phyloP scores from a whole-genome alignment of 2,329 filamentous ascomycete species.

The Ascocoryne sarcoides region DNA sequence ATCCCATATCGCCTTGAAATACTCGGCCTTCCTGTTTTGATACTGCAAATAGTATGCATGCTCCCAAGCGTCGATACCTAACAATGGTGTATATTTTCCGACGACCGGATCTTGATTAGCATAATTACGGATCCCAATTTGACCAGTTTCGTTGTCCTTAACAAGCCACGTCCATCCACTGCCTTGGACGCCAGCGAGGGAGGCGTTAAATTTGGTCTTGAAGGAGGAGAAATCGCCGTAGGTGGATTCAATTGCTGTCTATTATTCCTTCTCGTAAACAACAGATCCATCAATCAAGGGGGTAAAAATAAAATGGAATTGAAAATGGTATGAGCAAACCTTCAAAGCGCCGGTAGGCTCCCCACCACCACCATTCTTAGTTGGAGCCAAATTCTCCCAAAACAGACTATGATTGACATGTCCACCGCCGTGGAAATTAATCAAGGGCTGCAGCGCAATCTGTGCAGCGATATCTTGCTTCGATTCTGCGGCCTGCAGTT shows the following conservation, averaged over 20 bases:
- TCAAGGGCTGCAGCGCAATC: slow-evolving; percentile 46
- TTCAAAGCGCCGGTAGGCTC: slow-evolving; percentile 43
- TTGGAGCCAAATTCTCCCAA: slow-evolving; percentile 62
- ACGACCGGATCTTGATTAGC: slow-evolving; percentile 86
- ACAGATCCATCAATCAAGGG: no score
- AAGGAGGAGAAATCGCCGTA: slow-evolving; percentile 45
- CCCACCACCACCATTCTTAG: slow-evolving; percentile 54
- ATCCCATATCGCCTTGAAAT: slow-evolving; percentile 69
- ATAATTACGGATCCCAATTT: slow-evolving; percentile 57
- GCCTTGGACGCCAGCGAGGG: slow-evolving; percentile 51
- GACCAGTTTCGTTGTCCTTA: slow-evolving; percentile 44
- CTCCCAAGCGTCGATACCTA: slow-evolving; percentile 95
- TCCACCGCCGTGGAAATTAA: slow-evolving; percentile 61
- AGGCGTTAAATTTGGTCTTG: slow-evolving; percentile 49
- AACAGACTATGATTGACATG: slow-evolving; percentile 61
- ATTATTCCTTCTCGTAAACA: no score
- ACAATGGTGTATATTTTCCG: slow-evolving; percentile 70
- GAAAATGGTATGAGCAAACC: slow-evolving; percentile 14
- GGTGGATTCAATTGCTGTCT: slow-evolving; percentile 29
- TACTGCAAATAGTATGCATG: slow-evolving; percentile 88
- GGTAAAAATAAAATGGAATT: not conserved
- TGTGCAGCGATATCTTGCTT: slow-evolving; percentile 43
- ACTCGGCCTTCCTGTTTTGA: slow-evolving; percentile 65
- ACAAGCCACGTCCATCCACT: slow-evolving; percentile 51
- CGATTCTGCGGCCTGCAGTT: slow-evolving; percentile 50